Base-by-base conservation (phyloP, 345 rosid species). In the Gossypium raimondii region DNA sequence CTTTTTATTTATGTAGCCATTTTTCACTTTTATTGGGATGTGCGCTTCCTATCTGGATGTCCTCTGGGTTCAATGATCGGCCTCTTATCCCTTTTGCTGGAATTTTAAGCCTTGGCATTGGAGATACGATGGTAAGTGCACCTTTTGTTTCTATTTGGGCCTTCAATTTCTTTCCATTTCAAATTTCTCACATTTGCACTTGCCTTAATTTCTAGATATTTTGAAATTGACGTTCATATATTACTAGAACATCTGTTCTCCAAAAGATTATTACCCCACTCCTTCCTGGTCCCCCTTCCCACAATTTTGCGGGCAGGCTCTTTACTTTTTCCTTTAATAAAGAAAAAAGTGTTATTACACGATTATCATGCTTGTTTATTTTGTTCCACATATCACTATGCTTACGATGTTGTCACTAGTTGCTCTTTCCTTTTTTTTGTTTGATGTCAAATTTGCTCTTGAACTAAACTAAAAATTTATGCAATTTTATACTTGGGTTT, bases 31-130 rank as follows among this genome's bases (percentile, higher is more conserved):
- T 95, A 76, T 65, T 95, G 89, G 99, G 99, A 64, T 95, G 98
- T 78, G 93, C 98, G 20, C 92, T 95, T 82, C 99, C 99, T 50
- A 93, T 93, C 50, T 95, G 99, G 99, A 87, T 95, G 94, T 95
- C 98, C 73, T 90, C 89, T 29, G 97, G 92, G 62, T 90, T 88
- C 87, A 95, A 88, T 63, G 99, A 95, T 85, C 87, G 98, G 60
- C 96, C 99, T 22, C 93, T 93, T 78, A 87, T 93, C 50, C 94
- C 98, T 55, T 95, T 93, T 84, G 91, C 99, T 73, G 99, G 99
- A 82, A 89, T 95, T 79, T 86, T 95, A 83, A 95, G 99, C 90
- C 94, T 95, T 13, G 98, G 98, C 55, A 95, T 95, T 73, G 99
- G 97, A 75, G 99, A 95, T 85, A 91, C 98, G 56, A 91, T 95